A percentile compares a stretch with the other conserved stretches of the same genome.
These are phyloP conservation scores for Ceratobasidium papillatum DNA, from an alignment of 1,284 basidiomycete genomes.

Conservation along the genomic window DNA sequence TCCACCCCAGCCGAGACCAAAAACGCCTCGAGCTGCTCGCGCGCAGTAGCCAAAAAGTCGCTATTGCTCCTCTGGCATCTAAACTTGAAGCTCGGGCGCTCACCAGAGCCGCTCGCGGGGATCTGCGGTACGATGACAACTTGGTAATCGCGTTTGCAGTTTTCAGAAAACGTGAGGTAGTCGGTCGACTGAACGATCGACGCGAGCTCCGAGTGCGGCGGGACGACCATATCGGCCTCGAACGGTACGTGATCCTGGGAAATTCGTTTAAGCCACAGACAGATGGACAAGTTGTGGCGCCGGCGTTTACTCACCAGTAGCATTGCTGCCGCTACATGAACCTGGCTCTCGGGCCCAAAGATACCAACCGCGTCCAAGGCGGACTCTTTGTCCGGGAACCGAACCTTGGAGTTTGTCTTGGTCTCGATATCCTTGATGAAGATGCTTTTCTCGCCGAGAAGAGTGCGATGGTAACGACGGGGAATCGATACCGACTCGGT, in stretches of 20 bases:
- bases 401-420: slow-evolving; percentile 93
- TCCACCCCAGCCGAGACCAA: slow-evolving; percentile 84
- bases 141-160: slow-evolving; percentile 92
- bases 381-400: slow-evolving; percentile 95
- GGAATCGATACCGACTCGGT: slow-evolving; percentile 94
- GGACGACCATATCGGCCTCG: slow-evolving; percentile 94
- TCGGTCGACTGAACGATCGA: slow-evolving; percentile 77
- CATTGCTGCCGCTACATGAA: slow-evolving; percentile 96
- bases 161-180: slow-evolving; percentile 83
- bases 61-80: slow-evolving; percentile 93
- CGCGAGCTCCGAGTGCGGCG: slow-evolving; percentile 81
- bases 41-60: slow-evolving; percentile 88
- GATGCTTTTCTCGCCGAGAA: slow-evolving; percentile 95
- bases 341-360: slow-evolving; percentile 96
- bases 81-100: slow-evolving; percentile 92
- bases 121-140: slow-evolving; percentile 85
- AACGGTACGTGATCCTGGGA: slow-evolving; percentile 93
- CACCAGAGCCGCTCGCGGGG: slow-evolving; percentile 60
- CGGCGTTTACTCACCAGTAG: slow-evolving; percentile 70
- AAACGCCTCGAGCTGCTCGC: slow-evolving; percentile 94
- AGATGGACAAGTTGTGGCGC: background rate
- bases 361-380: slow-evolving; percentile 90
- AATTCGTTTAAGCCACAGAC: slow-evolving; percentile 38
- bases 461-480: slow-evolving; percentile 91
- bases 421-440: slow-evolving; percentile 97